Evolutionary conservation across 1,139 yeast species (phyloP), one percentile per base, ranked within the genome.

Genomic region (Keqinozyma sinolaborantium): DNA sequence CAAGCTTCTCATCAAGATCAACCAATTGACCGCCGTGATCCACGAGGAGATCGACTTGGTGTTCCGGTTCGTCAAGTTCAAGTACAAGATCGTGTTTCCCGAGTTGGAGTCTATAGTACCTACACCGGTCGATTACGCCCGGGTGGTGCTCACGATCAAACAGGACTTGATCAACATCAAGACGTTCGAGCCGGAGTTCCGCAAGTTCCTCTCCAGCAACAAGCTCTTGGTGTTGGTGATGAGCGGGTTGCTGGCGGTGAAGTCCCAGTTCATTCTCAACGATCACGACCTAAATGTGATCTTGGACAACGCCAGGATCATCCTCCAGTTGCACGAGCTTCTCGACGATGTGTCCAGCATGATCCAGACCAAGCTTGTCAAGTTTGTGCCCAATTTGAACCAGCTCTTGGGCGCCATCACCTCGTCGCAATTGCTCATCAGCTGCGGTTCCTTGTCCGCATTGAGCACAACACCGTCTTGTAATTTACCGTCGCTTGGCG

Each of bases 311-410:
- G 74, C 85, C 43, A 59, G 63, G 7, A 49, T 75, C 5, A 50
- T 83, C 2, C 33, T 75, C 8, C 60, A 63, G 10, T 59, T 86
- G 11, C 63, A 70, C 30, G 57, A 53, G 0, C 60, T 77, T 0
- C 63, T 74, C 35, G 42, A 42, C 2, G 53, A 58, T 21, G 65
- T 87, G 10, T 68, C 79, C 0, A 40, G 51, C 1, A 83, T 73
- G 44, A 78, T 87, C 12, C 68, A 90, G 0, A 53, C 66, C 1
- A 70, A 79, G 43, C 65, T 86, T 23, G 58, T 72, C 4, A 51
- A 53, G 11, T 68, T 83, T 49, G 95, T 96, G 0, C 98, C 98
- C 1, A 94, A 92, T 51, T 59, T 86, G 2, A 68, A 86, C 2
- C 77, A 77, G 1, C 62, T 92, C 6, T 67, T 92, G 3, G 95